phyloP scores from a whole-genome alignment of 2,329 filamentous ascomycete genomes.

The Cladophialophora chaetospira region DNA sequence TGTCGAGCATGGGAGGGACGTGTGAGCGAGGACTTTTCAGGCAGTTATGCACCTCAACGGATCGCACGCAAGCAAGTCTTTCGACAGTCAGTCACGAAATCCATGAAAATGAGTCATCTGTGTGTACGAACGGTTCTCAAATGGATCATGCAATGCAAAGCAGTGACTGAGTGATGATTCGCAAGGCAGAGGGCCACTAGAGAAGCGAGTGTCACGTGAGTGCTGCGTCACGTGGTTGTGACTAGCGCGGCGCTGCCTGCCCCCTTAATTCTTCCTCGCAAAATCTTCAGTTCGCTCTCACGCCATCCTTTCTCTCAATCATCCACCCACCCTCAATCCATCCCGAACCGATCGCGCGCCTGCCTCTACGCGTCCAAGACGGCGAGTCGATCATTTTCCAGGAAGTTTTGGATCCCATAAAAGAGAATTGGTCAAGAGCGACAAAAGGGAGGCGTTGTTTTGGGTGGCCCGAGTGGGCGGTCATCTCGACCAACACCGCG shows the following conservation, averaged over 20 bases:
- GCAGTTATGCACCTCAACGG: too few relatives aligned
- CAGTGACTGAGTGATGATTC: too few relatives aligned
- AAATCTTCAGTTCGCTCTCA: conserved; percentile 20
- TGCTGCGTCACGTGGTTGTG: background rate
- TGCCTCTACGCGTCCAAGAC: conserved; percentile 19
- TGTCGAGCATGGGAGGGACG: too few relatives aligned
- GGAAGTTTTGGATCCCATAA: conserved; percentile 27
- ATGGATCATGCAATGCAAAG: too few relatives aligned
- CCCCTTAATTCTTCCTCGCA: conserved; percentile 9
- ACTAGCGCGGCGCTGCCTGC: too few relatives aligned
- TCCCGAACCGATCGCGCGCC: conserved; percentile 29
- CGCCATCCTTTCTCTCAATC: conserved; percentile 24
- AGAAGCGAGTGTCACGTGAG: background rate
- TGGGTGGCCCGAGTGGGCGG: conserved; percentile 33
- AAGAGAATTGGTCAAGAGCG: conserved; percentile 28
- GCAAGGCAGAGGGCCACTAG: too few relatives aligned
- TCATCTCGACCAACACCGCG: conserved; percentile 30
- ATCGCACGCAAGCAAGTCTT: too few relatives aligned
- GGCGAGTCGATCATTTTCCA: conserved; percentile 27
- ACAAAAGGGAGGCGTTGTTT: conserved; percentile 27
- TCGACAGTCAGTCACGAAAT: too few relatives aligned
- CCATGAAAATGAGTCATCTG: too few relatives aligned
- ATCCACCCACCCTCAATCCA: conserved; percentile 24
- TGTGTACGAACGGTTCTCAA: too few relatives aligned
- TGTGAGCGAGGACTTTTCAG: too few relatives aligned